These are phyloP conservation scores for Paecilomyces variotii DNA, from an alignment of 2,329 filamentous ascomycete species.

Conservation along the genomic window DNA sequence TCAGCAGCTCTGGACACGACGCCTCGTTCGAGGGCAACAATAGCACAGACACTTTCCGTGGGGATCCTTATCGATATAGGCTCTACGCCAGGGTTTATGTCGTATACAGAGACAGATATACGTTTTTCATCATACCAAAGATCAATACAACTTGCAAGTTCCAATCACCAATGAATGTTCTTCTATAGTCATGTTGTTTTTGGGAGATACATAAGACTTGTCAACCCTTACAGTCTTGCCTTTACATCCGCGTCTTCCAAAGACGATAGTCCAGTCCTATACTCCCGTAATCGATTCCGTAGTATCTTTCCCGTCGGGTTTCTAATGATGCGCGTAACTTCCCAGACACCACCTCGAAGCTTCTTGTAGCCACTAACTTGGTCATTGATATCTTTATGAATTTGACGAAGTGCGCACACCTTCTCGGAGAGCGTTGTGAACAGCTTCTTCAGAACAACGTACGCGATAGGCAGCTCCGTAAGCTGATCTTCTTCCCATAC, in stretches of 20 bases:
- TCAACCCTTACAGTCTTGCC: background rate
- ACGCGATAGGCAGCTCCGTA: conserved; percentile 33
- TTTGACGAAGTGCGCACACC: conserved; percentile 16
- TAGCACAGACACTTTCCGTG: too few species aligned
- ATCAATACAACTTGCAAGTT: too few species aligned
- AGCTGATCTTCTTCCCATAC: conserved; percentile 15
- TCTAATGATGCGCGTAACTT: background rate
- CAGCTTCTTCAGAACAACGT: conserved; percentile 25
- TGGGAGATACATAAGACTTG: background rate
- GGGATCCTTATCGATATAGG: too few species aligned
- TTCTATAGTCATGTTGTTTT: background rate
- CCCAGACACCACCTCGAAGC: conserved; percentile 12
- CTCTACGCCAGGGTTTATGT: too few species aligned
- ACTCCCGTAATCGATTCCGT: background rate
- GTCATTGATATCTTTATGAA: conserved; percentile 24
- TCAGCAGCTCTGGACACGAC: too few species aligned
- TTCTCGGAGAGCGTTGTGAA: conserved; percentile 11
- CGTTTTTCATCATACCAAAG: too few species aligned
- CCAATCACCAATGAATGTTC: too few species aligned
- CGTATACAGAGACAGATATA: too few species aligned
- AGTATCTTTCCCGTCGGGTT: conserved; percentile 1
- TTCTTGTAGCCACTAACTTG: conserved; percentile 38
- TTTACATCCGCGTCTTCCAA: background rate
- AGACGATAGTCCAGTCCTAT: background rate
- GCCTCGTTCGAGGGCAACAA: too few species aligned